phyloP scores from a whole-genome alignment of 306 rosid genomes.

The Erythrophleum fordii region DNA sequence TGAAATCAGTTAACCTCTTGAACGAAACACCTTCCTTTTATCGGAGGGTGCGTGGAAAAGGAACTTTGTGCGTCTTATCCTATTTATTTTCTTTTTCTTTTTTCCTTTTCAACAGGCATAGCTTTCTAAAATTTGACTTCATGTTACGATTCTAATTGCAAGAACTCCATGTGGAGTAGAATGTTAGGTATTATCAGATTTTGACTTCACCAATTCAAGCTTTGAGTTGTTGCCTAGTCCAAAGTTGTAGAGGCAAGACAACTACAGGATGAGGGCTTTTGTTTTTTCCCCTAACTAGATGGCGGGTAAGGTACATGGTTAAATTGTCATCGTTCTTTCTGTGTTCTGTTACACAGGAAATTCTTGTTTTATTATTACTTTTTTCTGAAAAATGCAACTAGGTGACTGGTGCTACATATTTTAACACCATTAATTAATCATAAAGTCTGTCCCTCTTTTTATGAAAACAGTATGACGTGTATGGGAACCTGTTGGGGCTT shows the following conservation, averaged over 20 bases:
- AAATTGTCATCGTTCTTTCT: not conserved
- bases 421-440: too few relatives aligned
- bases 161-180: not conserved
- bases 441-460: too few relatives aligned
- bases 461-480: conserved; percentile 78
- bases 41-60: not conserved
- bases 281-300: not conserved
- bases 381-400: too few relatives aligned
- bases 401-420: too few relatives aligned
- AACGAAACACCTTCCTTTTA: not conserved
- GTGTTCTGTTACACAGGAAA: too few relatives aligned
- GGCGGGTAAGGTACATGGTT: not conserved
- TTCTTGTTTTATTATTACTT: too few relatives aligned
- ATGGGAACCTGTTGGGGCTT: conserved; percentile 94
- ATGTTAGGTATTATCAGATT: conserved; percentile 4
- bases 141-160: not conserved
- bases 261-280: not conserved
- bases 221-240: not conserved
- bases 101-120: not conserved
- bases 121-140: not conserved
- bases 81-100: not conserved
- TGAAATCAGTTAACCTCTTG: not conserved
- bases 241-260: too few relatives aligned
- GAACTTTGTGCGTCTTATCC: not conserved
- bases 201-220: not conserved